Base-by-base conservation (phyloP, 2,329 filamentous ascomycete species). In the Xylariales sp. region DNA sequence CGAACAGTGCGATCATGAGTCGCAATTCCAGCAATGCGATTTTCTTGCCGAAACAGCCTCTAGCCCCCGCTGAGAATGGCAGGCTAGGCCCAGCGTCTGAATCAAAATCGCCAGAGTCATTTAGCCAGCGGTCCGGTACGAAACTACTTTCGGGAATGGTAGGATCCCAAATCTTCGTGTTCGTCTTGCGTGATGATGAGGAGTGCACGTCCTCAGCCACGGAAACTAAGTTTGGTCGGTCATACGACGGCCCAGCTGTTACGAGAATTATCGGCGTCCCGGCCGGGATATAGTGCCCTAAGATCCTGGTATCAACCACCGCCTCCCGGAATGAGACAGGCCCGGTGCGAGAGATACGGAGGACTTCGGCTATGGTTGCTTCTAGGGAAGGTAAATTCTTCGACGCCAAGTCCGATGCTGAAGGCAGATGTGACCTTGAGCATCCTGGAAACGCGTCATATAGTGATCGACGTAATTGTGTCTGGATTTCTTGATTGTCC, bases 11-110 rank as follows among this genome's bases (percentile, higher is more conserved):
- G 8, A 32, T 11, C 10, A 32, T 32, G 31, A 32, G 10, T 14
- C 31, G 8, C 31, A 32, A 15, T 14, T 32, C 31, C 31, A 32
- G 31, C 31, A 32, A 32, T 16, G 31, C 31, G 16, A 32, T 32
- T 14, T 32, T 32, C 31, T 32, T 32, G 8, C 31, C 31, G 16
- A 32, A 32, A 15, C 31, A 32, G 31, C 31, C 31, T 14, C 31
- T 32, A 7, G 31, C 8, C 9, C 31, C 31, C 15, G 31, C 31
- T 14, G 31, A 32, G 31, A 32, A 32, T 11, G 31, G 31, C 31
- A 32, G 16, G 15, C 31, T 32, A 12, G 31, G 31, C 31, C 31
- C 31, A 15, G 31, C 31, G 11, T 16, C 31, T 9, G 31, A 14
- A 15, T 32, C 31, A 15, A 32, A 32, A 7, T 32, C 31, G 11